A percentile compares a stretch with the other conserved stretches of the same genome.
phyloP scores from a whole-genome alignment of 176 grass and related monocot genomes.

The Paspalum notatum region DNA sequence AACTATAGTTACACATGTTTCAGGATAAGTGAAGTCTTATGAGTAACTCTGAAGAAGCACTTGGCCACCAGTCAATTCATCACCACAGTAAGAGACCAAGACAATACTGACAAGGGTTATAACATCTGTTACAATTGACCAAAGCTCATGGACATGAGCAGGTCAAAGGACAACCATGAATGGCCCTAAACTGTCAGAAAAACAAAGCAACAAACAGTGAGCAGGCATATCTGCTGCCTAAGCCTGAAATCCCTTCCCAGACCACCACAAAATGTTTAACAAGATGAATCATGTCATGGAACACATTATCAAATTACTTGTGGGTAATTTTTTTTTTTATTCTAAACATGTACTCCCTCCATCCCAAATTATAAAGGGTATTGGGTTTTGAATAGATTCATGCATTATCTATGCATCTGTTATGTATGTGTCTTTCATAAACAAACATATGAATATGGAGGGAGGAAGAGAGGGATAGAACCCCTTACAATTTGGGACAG shows the following conservation, averaged over 20 bases:
- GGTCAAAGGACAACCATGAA: slow-evolving; percentile 16
- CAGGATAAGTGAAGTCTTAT: background rate
- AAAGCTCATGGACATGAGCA: slow-evolving; percentile 28
- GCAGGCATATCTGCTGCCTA: slow-evolving; percentile 8
- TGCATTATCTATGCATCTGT: no score
- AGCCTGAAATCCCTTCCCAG: slow-evolving; percentile 9
- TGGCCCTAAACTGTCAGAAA: slow-evolving; percentile 5
- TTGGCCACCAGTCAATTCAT: slow-evolving; percentile 9
- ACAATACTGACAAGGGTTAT: slow-evolving; percentile 1
- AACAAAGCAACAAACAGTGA: background rate
- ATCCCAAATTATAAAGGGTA: no score
- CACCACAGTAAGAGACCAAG: background rate
- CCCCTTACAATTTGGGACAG: no score
- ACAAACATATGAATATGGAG: no score
- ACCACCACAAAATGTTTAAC: slow-evolving; percentile 1
- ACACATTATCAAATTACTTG: slow-evolving; percentile 28
- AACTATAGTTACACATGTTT: slow-evolving; percentile 1
- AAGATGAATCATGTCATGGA: background rate
- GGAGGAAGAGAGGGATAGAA: no score
- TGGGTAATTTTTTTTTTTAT: background rate
- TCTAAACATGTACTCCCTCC: background rate
- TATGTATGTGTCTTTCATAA: no score
- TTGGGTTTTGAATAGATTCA: no score
- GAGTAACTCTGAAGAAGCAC: slow-evolving; percentile 16
- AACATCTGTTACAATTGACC: background rate